A percentile compares a stretch with the other conserved stretches of the same genome.
Evolutionary conservation across 1,284 basidiomycete genomes (phyloP).

Genomic region (Schizophyllum commune): DNA sequence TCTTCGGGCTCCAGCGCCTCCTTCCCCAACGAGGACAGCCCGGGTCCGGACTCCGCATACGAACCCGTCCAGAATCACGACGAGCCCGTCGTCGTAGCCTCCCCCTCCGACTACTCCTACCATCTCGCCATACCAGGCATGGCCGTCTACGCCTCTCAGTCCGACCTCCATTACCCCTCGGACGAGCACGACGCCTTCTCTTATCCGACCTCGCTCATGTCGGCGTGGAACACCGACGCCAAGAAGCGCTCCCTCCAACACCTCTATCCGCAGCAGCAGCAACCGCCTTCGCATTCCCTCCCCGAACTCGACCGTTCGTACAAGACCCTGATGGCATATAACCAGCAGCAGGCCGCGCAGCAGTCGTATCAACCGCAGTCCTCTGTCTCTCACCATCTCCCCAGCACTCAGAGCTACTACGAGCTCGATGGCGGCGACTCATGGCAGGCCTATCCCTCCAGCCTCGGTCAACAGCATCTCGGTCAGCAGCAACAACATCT

Average conservation of each 20-base stretch:
- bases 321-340: not conserved
- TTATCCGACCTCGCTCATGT: not conserved
- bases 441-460: not conserved
- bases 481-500: not conserved
- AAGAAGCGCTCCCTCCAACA: not conserved
- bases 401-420: not conserved
- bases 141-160: not conserved
- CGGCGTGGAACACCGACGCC: not conserved
- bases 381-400: not conserved
- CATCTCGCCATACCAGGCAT: not conserved
- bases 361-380: not conserved
- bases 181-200: not conserved
- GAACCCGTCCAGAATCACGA: not conserved
- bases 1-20: conserved; percentile 23
- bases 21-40: conserved; percentile 16
- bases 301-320: not conserved
- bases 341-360: not conserved
- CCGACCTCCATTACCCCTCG: not conserved
- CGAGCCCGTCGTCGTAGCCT: not conserved
- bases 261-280: not conserved
- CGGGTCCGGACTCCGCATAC: conserved; percentile 12
- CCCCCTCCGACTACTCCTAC: not conserved
- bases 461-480: not conserved
- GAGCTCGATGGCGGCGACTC: not conserved
- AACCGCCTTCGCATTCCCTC: not conserved